phyloP scores from a whole-genome alignment of 164 flowering plant species.

The Saururus chinensis region DNA sequence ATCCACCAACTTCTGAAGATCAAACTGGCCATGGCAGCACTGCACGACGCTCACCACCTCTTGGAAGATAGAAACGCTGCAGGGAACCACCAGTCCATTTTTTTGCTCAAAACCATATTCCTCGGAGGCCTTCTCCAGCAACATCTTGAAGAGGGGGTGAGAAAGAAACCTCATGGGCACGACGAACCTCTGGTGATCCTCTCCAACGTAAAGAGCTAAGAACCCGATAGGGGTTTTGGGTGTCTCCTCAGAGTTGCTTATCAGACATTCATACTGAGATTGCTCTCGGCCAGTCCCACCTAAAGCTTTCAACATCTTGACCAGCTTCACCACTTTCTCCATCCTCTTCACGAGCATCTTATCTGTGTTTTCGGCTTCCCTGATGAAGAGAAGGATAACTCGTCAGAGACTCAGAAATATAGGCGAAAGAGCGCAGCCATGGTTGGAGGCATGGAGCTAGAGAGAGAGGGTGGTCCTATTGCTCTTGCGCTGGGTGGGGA shows the following conservation, averaged over 20 bases:
- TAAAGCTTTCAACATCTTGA: conserved; percentile 20
- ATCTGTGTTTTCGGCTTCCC: background rate
- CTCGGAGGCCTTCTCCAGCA: conserved; percentile 63
- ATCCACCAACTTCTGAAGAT: conserved; percentile 52
- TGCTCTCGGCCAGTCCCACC: background rate
- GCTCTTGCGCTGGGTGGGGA: background rate
- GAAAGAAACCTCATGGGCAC: conserved; percentile 62
- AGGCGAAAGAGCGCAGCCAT: background rate
- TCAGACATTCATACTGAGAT: conserved; percentile 10
- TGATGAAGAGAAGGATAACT: background rate
- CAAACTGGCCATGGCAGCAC: conserved; percentile 54
- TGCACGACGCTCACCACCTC: conserved; percentile 59
- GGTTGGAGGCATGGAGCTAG: background rate
- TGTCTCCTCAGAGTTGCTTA: conserved; percentile 5
- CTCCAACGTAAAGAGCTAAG: conserved; percentile 72
- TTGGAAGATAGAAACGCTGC: conserved; percentile 57
- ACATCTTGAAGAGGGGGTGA: conserved; percentile 84
- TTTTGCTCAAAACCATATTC: conserved; percentile 70
- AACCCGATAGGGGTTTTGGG: conserved; percentile 43
- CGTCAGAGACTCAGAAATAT: background rate
- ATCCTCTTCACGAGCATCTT: conserved; percentile 20
- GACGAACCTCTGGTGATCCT: conserved; percentile 51
- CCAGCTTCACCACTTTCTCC: conserved; percentile 21
- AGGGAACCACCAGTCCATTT: conserved; percentile 61
- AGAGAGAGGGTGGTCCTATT: background rate